Percentiles rank a stretch among this genome's conserved stretches.
These are phyloP conservation scores for Diaporthe amygdali DNA, from an alignment of 2,329 filamentous ascomycete species.

Conservation along the genomic window DNA sequence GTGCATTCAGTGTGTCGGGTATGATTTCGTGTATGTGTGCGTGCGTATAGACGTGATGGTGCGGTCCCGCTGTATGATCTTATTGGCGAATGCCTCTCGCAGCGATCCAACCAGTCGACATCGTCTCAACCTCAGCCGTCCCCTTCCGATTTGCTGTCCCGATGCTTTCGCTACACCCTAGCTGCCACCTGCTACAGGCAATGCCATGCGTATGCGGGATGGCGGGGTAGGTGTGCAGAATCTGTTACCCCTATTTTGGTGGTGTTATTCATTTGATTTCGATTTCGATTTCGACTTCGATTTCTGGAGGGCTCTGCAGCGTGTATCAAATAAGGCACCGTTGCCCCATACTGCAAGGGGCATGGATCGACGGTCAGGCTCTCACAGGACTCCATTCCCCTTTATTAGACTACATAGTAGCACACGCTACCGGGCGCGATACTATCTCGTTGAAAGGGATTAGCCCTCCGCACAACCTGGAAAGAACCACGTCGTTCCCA, in stretches of 20 bases:
- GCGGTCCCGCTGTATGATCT: neutral
- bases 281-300: neutral
- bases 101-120: neutral
- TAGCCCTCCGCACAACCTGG: conserved; percentile 6
- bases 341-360: neutral
- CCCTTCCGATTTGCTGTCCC: neutral
- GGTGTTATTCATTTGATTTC: no score
- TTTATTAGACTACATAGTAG: no score
- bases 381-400: neutral
- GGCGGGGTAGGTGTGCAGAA: neutral
- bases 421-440: neutral
- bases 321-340: conserved; percentile 5
- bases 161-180: neutral
- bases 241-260: conserved; percentile 4
- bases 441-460: neutral
- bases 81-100: neutral
- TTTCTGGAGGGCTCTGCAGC: neutral
- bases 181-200: conserved; percentile 8
- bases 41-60: neutral
- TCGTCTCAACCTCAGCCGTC: conserved; percentile 6
- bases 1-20: neutral
- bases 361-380: conserved; percentile 8
- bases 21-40: neutral
- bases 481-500: conserved; percentile 4
- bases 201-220: neutral